Conservation (phyloP, 176 grass and related monocot species). For the Musa acuminata region DNA sequence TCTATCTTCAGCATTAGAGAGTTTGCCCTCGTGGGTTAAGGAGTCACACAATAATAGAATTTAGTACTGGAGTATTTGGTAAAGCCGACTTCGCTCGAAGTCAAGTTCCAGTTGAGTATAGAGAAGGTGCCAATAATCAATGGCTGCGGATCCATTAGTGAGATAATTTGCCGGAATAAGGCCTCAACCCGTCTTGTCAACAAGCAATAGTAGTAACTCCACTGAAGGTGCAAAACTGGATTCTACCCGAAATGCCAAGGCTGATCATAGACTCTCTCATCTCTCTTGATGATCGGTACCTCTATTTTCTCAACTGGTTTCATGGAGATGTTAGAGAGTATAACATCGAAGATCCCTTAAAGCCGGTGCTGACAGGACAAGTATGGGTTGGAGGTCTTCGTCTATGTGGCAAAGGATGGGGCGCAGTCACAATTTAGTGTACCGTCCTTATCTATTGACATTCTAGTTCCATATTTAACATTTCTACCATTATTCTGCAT, state of each 20-base stretch:
- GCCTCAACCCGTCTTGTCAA: too few species aligned
- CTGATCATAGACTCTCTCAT: conserved; percentile 88
- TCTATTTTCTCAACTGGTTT: conserved; percentile 92
- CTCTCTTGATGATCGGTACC: conserved; percentile 76
- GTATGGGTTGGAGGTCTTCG: conserved; percentile 74
- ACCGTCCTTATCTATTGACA: conserved; percentile 17
- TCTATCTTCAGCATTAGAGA: too few species aligned
- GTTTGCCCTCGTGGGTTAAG: too few species aligned
- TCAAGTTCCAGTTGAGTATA: too few species aligned
- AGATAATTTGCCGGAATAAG: too few species aligned
- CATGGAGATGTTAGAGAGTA: conserved; percentile 96
- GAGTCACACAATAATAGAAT: too few species aligned
- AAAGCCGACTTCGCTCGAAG: too few species aligned
- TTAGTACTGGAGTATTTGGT: too few species aligned
- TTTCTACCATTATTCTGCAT: too few species aligned
- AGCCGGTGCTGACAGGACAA: conserved; percentile 78
- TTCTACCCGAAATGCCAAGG: conserved; percentile 87
- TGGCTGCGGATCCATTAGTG: too few species aligned
- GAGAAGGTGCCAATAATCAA: too few species aligned
- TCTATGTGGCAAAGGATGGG: conserved; percentile 55
- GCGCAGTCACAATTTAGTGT: conserved; percentile 64
- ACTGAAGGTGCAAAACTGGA: conserved; percentile 78
- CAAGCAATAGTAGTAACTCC: conserved; percentile 19
- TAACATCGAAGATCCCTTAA: conserved; percentile 78
- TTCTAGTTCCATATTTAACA: not conserved